A percentile compares a stretch with the other conserved stretches of the same genome.
Evolutionary conservation across 257 asterid species (phyloP).

Genomic region (Penstemon barbatus): DNA sequence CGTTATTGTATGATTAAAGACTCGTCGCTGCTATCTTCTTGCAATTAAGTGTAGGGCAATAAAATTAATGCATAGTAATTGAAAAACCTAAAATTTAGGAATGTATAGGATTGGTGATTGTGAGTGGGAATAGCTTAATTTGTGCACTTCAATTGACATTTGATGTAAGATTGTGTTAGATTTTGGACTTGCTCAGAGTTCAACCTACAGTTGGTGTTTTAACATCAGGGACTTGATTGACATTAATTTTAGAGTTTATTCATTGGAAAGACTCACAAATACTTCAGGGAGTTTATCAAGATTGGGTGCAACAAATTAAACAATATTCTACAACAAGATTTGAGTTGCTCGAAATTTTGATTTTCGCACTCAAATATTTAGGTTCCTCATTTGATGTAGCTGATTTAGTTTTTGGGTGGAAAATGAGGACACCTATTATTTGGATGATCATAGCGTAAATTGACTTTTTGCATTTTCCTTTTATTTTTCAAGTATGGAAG

Average conservation of each 20-base stretch:
- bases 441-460: slow-evolving; percentile 18
- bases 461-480: slow-evolving; percentile 25
- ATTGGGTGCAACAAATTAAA: background rate
- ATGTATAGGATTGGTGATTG: background rate
- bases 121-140: slow-evolving; percentile 11
- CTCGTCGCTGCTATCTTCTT: too few species aligned
- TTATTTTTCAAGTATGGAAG: slow-evolving; percentile 66
- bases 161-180: background rate
- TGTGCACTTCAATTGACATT: slow-evolving; percentile 2
- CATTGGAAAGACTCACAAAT: background rate
- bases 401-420: slow-evolving; percentile 9
- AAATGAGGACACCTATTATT: background rate
- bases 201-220: background rate
- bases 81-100: background rate
- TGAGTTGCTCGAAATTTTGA: too few species aligned
- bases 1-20: too few species aligned
- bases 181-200: too few species aligned
- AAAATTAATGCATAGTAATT: background rate
- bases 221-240: slow-evolving; percentile 16
- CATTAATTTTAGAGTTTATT: background rate
- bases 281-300: slow-evolving; percentile 17
- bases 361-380: too few species aligned
- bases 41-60: background rate
- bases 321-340: too few species aligned
- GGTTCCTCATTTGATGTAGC: background rate